phyloP scores from a whole-genome alignment of 768 basidiomycete genomes.

The Amanita phalloides region DNA sequence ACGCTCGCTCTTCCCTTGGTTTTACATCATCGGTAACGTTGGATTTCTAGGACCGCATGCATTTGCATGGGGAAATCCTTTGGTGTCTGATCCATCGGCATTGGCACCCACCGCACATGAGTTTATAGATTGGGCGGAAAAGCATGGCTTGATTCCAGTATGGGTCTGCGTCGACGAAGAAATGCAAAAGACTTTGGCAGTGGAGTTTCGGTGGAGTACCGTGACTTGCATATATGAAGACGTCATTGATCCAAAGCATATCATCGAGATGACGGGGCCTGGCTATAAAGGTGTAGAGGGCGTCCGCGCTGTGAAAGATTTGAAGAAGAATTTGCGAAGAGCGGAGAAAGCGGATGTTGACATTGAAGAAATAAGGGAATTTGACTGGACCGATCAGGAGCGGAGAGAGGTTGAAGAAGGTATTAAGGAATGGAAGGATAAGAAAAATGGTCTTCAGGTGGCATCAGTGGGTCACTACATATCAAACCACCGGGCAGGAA shows the following conservation, averaged over 20 bases:
- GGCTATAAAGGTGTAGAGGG: conserved; percentile 25
- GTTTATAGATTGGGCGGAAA: conserved; percentile 33
- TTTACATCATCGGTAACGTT: neutral
- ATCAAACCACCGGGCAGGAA: neutral
- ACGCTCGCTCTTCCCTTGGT: neutral
- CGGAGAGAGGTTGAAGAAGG: conserved; percentile 38
- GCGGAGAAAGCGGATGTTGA: conserved; percentile 46
- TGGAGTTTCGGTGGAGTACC: conserved; percentile 43
- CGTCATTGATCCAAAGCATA: conserved; percentile 36
- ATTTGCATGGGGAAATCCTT: conserved; percentile 57
- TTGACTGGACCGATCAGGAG: conserved; percentile 32
- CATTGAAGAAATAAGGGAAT: conserved; percentile 29
- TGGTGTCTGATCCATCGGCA: conserved; percentile 31
- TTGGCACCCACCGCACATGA: conserved; percentile 24
- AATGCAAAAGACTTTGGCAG: neutral
- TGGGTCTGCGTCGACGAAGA: conserved; percentile 22
- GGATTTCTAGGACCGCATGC: conserved; percentile 28
- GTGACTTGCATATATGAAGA: conserved; percentile 59
- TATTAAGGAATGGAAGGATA: conserved; percentile 44
- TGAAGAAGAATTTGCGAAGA: conserved; percentile 50
- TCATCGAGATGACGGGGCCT: conserved; percentile 26
- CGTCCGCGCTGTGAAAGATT: conserved; percentile 36
- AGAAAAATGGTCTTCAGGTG: conserved; percentile 47
- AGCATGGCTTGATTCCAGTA: conserved; percentile 37
- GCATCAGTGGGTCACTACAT: conserved; percentile 23